Evolutionary conservation across 2,329 filamentous ascomycete species (phyloP).

Genomic region (Scedosporium dehoogii): DNA sequence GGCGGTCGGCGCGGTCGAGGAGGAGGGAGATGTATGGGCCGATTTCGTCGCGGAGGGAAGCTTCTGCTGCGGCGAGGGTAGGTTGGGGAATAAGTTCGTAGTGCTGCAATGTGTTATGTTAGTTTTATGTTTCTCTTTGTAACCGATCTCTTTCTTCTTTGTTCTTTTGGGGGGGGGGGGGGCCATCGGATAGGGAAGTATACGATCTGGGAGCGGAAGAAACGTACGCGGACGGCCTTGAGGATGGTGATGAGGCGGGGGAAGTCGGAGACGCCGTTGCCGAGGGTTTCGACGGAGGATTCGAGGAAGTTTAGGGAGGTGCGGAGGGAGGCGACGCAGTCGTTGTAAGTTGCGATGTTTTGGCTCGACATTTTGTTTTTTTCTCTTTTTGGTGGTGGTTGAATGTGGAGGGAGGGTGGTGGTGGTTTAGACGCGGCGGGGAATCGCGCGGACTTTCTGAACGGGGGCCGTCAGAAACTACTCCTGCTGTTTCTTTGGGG

Average conservation of each 20-base stretch:
- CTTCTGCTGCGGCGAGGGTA: conserved; percentile 70
- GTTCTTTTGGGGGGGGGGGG: conserved; percentile 77
- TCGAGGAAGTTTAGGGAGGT: conserved; percentile 51
- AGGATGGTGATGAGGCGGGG: conserved; percentile 45
- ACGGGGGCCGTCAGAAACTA: neutral
- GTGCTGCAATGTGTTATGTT: conserved; percentile 43
- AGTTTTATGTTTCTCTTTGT: neutral
- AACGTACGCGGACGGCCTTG: conserved; percentile 45
- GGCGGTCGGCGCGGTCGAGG: conserved; percentile 70
- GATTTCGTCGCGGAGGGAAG: conserved; percentile 78
- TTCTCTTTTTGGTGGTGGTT: neutral
- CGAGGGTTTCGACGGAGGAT: conserved; percentile 48
- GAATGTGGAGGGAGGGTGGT: neutral
- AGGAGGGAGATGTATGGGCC: conserved; percentile 75
- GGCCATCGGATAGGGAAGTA: neutral
- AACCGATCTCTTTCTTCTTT: neutral
- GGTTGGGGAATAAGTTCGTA: conserved; percentile 87
- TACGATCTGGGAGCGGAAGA: neutral
- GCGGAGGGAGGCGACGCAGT: conserved; percentile 51
- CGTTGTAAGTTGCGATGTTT: conserved; percentile 31
- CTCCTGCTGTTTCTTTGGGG: too few relatives aligned
- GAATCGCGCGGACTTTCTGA: neutral
- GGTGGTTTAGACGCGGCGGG: neutral
- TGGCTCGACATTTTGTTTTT: neutral
- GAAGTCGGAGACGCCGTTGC: conserved; percentile 46